Base-by-base conservation (phyloP, 2,329 filamentous ascomycete species). In the Fusarium avenaceum region DNA sequence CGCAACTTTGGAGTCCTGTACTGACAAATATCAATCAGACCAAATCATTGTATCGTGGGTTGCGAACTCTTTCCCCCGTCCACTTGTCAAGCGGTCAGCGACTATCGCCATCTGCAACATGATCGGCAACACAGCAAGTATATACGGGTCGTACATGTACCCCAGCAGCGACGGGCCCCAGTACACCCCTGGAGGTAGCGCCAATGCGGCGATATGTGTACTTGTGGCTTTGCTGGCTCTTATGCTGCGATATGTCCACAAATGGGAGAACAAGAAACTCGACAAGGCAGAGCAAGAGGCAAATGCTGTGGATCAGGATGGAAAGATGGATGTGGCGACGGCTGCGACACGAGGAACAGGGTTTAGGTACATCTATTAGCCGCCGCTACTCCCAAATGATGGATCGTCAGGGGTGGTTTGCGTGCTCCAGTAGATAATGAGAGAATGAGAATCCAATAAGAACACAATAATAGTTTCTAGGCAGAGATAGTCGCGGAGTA, bases 31-130 rank as follows among this genome's bases (percentile, higher is more conserved):
- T 2, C n/a, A 0, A 1, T 2, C 3, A 79, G 78, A 84, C 40
- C 82, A 84, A 65, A 85, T 86, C 62, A 85, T 93, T 24, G 90
- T 93, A 45, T 87, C 90, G 0, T 86, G 85, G 71, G 88, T 93
- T 33, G 87, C 88, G 5, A 91, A 92, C 65, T 89, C 91, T 10
- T 85, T 93, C 35, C 90, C 90, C 0, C 91, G 90, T 76, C 89
- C 91, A 2, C 77, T 90, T 3, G 90, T 89, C 3, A 88, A 90
- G 47, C 85, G 90, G 3, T 90, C 90, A 6, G 85, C 86, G 3
- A 85, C 85, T 6, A 89, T 92, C 51, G 87, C 89, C 10, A 83
- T 92, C n/a, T 79, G 89, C 47, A 91, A 91, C 72, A 78, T 90
- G 68, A 81, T 92, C 42, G 90, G 90, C 0, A 91, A 90, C 74